These are phyloP conservation scores for Diophrys appendiculata DNA, from an alignment of 73 alveolate genomes.

Conservation along the genomic window DNA sequence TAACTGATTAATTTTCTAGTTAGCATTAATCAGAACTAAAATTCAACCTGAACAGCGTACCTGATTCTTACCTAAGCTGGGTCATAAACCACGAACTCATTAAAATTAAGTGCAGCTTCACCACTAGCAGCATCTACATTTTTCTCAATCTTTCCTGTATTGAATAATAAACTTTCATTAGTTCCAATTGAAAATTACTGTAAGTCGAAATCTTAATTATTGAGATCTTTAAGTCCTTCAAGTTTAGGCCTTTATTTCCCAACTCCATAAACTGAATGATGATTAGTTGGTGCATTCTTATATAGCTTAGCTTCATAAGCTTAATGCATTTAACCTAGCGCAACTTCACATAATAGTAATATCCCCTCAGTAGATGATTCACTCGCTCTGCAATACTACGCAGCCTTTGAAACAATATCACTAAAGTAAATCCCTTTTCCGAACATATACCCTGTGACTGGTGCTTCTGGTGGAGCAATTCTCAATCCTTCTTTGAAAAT, in stretches of 20 bases:
- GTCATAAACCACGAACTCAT: conserved; percentile 76
- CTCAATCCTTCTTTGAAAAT: conserved; percentile 81
- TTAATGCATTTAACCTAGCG: conserved; percentile 84
- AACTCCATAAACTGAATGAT: conserved; percentile 80
- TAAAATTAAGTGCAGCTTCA: conserved; percentile 28
- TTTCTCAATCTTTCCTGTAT: conserved; percentile 40
- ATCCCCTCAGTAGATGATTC: conserved; percentile 74
- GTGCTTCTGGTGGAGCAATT: conserved; percentile 87
- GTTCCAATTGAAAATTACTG: conserved; percentile 7
- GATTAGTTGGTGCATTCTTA: conserved; percentile 62
- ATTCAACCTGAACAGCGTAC: too few relatives aligned
- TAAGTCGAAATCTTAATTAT: conserved; percentile 12
- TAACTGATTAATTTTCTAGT: too few relatives aligned
- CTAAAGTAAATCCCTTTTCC: conserved; percentile 97
- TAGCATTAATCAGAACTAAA: too few relatives aligned
- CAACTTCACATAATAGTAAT: conserved; percentile 90
- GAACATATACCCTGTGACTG: conserved; percentile 84
- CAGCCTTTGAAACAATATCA: conserved; percentile 85
- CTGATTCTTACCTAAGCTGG: too few relatives aligned
- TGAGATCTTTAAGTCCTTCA: conserved; percentile 30
- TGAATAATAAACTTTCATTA: conserved; percentile 33
- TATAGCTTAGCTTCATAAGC: conserved; percentile 62
- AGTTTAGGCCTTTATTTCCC: conserved; percentile 55
- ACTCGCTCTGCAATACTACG: conserved; percentile 47
- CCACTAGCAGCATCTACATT: conserved; percentile 13